phyloP scores from a whole-genome alignment of 495 filamentous ascomycete species.

The Xylaria longipes region DNA sequence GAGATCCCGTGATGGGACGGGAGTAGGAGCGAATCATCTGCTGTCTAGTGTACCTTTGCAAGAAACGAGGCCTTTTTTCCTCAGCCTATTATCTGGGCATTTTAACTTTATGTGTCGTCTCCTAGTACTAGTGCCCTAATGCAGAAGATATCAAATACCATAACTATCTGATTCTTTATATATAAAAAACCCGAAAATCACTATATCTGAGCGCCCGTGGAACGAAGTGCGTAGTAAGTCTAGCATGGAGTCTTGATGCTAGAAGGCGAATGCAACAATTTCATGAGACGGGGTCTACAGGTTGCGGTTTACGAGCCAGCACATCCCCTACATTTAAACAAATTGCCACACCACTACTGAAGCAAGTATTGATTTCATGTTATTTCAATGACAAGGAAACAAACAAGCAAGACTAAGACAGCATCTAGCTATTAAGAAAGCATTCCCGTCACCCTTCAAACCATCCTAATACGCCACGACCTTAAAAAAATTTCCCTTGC shows the following conservation, averaged over 20 bases:
- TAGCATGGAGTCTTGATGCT: not conserved
- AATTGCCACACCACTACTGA: not conserved
- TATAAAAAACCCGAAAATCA: constrained; percentile 1
- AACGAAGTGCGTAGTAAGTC: not conserved
- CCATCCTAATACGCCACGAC: constrained; percentile 1
- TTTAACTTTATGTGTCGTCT: constrained; percentile 48
- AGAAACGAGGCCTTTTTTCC: constrained; percentile 35
- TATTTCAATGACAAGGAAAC: not conserved
- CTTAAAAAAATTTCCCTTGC: not conserved
- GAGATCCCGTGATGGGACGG: constrained; percentile 18
- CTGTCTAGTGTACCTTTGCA: constrained; percentile 32
- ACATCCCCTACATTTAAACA: not conserved
- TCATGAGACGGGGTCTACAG: not conserved
- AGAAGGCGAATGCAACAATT: not conserved
- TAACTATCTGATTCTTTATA: constrained; percentile 37
- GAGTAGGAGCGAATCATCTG: constrained; percentile 28
- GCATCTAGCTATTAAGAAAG: not conserved
- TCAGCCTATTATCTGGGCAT: constrained; percentile 36
- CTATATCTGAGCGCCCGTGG: too few relatives aligned
- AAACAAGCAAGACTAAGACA: not conserved
- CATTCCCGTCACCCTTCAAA: not conserved
- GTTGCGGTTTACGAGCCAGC: not conserved
- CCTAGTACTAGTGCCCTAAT: constrained; percentile 60
- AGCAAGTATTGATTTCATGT: not conserved
- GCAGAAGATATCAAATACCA: constrained; percentile 59